These are phyloP conservation scores for Capronia epimyces DNA, from an alignment of 2,329 filamentous ascomycete genomes.

Conservation along the genomic window DNA sequence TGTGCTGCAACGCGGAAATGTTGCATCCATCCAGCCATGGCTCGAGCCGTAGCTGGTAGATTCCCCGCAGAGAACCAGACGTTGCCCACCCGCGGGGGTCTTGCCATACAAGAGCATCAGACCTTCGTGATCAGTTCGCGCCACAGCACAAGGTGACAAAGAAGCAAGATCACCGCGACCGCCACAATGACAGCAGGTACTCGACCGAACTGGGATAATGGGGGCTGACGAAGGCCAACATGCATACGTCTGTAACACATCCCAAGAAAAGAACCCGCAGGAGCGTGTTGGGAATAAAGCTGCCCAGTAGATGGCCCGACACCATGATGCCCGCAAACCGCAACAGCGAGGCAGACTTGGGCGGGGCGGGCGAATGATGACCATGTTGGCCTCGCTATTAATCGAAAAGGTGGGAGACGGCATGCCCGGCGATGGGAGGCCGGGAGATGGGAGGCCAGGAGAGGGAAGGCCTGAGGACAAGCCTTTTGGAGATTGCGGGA, in stretches of 20 bases:
- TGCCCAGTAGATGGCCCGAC: constrained; percentile 20
- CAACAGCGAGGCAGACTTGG: constrained; percentile 13
- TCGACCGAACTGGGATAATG: constrained; percentile 21
- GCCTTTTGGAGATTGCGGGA: not conserved
- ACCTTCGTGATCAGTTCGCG: too few relatives aligned
- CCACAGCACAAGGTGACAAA: too few relatives aligned
- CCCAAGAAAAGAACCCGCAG: constrained; percentile 23
- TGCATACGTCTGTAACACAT: constrained; percentile 22
- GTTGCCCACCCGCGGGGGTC: too few relatives aligned
- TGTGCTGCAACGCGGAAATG: not conserved
- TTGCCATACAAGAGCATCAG: too few relatives aligned
- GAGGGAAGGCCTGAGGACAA: constrained; percentile 9
- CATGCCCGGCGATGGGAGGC: constrained; percentile 15
- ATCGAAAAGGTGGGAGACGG: constrained; percentile 20
- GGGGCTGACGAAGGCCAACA: constrained; percentile 23
- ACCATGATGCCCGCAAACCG: constrained; percentile 22
- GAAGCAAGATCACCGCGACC: constrained; percentile 4
- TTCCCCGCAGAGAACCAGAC: too few relatives aligned
- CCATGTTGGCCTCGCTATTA: constrained; percentile 18
- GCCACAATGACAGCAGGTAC: constrained; percentile 20
- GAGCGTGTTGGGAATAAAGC: constrained; percentile 21
- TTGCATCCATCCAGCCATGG: too few relatives aligned
- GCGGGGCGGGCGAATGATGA: constrained; percentile 19
- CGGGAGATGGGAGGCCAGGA: constrained; percentile 10
- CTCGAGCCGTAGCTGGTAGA: too few relatives aligned